A percentile compares a stretch with the other conserved stretches of the same genome.
Evolutionary conservation across 2,329 filamentous ascomycete genomes (phyloP).

Genomic region (Stachybotrys chartarum): DNA sequence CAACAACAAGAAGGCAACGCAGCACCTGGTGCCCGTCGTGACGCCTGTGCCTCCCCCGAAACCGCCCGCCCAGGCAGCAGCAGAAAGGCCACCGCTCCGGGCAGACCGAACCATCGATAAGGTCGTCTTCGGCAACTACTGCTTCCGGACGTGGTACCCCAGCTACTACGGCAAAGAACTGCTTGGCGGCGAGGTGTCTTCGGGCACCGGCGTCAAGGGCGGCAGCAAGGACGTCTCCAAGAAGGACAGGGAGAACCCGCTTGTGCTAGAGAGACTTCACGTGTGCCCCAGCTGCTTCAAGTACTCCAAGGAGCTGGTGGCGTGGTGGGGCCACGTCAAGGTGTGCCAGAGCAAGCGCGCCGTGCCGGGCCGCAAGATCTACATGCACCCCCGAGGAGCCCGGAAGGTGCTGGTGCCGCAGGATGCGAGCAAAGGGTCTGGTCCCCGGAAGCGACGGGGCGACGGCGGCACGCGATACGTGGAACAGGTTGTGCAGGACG

Average conservation of each 20-base stretch:
- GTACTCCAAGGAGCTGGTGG: slow-evolving; percentile 62
- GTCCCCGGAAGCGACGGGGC: slow-evolving; percentile 29
- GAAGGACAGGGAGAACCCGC: slow-evolving; percentile 26
- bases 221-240: slow-evolving; percentile 21
- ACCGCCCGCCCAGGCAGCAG: slow-evolving; percentile 17
- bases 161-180: slow-evolving; percentile 79
- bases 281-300: slow-evolving; percentile 94
- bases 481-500: slow-evolving; percentile 42
- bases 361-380: slow-evolving; percentile 66
- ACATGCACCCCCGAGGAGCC: slow-evolving; percentile 49
- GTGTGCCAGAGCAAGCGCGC: slow-evolving; percentile 44
- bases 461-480: slow-evolving; percentile 28
- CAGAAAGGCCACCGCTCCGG: slow-evolving; percentile 27
- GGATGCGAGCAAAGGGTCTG: slow-evolving; percentile 18
- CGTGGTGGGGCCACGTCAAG: slow-evolving; percentile 51
- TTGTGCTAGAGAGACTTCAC: slow-evolving; percentile 62
- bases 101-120: slow-evolving; percentile 75
- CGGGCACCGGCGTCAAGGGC: slow-evolving; percentile 34
- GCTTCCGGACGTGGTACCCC: slow-evolving; percentile 87
- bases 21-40: slow-evolving; percentile 12
- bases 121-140: slow-evolving; percentile 76
- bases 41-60: slow-evolving; percentile 28
- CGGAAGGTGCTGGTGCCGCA: slow-evolving; percentile 31
- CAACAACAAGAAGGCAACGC: slow-evolving; percentile 16
- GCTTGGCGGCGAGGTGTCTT: slow-evolving; percentile 17